Percentiles rank a stretch among this genome's conserved stretches.
phyloP scores from a whole-genome alignment of 2,329 filamentous ascomycete species.

The Blastomyces parvus region DNA sequence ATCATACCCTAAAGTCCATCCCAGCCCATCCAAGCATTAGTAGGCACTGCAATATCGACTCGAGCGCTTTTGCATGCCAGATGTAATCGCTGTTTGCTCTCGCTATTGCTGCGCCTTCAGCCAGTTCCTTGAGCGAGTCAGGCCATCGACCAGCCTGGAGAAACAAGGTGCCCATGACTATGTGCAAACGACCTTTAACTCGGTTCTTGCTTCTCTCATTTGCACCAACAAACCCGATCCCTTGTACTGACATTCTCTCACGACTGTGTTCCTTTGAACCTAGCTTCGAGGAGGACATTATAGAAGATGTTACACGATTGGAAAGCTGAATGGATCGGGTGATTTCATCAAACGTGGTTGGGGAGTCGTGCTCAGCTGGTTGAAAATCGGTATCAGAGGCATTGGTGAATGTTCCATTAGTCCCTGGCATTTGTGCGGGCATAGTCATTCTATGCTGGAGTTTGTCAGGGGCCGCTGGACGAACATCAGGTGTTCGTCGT shows the following conservation, averaged over 20 bases:
- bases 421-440: conserved; percentile 50
- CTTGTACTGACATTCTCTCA: conserved; percentile 53
- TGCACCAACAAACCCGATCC: conserved; percentile 61
- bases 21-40: conserved; percentile 76
- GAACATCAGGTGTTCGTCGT: conserved; percentile 43
- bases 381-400: conserved; percentile 30
- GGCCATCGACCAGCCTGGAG: conserved; percentile 83
- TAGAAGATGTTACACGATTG: conserved; percentile 31
- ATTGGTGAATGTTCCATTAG: conserved; percentile 27
- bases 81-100: conserved; percentile 78
- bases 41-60: conserved; percentile 74
- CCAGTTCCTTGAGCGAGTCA: conserved; percentile 74
- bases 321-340: conserved; percentile 35
- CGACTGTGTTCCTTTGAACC: conserved; percentile 47
- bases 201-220: conserved; percentile 71
- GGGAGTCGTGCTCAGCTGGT: conserved; percentile 33
- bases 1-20: conserved; percentile 57
- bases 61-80: conserved; percentile 95
- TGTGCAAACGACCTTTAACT: conserved; percentile 66
- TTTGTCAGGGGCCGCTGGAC: conserved; percentile 41
- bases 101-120: conserved; percentile 67
- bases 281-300: conserved; percentile 28
- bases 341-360: conserved; percentile 48
- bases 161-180: conserved; percentile 76
- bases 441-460: conserved; percentile 67